A percentile compares a stretch with the other conserved stretches of the same genome.
phyloP scores from a whole-genome alignment of 345 rosid species.

The Turritis glabra region DNA sequence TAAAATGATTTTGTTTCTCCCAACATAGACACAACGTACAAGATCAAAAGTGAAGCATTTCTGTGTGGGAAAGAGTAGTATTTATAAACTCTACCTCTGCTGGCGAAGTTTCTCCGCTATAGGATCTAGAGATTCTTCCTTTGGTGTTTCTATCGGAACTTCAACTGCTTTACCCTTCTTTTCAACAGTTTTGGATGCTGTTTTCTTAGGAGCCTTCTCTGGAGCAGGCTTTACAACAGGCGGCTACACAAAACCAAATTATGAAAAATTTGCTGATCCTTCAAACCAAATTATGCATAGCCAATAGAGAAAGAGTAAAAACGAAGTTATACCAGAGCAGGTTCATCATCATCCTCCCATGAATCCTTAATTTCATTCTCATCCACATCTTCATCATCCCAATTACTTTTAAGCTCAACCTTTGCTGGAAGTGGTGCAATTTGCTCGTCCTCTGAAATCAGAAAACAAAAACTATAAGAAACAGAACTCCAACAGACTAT shows the following conservation, averaged over 20 bases:
- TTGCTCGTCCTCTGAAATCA: conserved; percentile 62
- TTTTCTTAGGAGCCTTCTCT: conserved; percentile 50
- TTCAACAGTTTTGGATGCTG: conserved; percentile 47
- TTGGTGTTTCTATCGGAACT: conserved; percentile 19
- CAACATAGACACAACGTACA: neutral
- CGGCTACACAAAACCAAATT: conserved; percentile 32
- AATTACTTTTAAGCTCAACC: conserved; percentile 54
- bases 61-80: neutral
- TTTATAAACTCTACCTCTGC: conserved; percentile 56
- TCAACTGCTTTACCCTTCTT: conserved; percentile 60
- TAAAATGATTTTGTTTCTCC: no score
- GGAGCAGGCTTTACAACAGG: conserved; percentile 50
- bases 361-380: conserved; percentile 90
- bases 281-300: neutral
- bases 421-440: conserved; percentile 57
- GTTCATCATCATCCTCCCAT: conserved; percentile 98
- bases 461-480: conserved; percentile 12
- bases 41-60: neutral
- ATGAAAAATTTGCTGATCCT: neutral
- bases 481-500: neutral
- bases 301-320: neutral
- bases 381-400: conserved; percentile 97
- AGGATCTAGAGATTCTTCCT: conserved; percentile 61
- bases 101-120: conserved; percentile 73
- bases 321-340: conserved; percentile 54